Conservation (phyloP, 495 filamentous ascomycete species). For the Penicillium goetzii region DNA sequence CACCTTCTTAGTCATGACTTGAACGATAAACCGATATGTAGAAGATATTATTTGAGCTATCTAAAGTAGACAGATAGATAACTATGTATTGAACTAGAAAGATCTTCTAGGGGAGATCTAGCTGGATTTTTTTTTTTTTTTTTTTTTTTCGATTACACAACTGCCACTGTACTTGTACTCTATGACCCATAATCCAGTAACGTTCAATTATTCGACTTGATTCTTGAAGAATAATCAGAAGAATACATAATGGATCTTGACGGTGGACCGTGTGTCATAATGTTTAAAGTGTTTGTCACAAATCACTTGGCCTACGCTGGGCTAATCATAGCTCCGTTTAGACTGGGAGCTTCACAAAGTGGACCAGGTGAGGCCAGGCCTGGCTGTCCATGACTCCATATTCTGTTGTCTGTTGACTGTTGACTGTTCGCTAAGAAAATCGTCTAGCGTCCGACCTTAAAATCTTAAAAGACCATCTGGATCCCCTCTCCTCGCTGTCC, state of each 20-base stretch:
- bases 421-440: background rate
- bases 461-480: background rate
- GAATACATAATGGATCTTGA: too few species aligned
- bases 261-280: too few species aligned
- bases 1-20: background rate
- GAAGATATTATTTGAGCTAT: too few species aligned
- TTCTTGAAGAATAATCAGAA: too few species aligned
- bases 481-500: conserved; percentile 11
- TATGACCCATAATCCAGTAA: too few species aligned
- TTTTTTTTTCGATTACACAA: background rate
- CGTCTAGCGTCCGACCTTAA: conserved; percentile 6
- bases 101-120: background rate
- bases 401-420: background rate
- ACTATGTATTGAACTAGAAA: background rate
- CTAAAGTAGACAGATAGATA: too few species aligned
- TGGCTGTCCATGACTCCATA: background rate
- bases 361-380: background rate
- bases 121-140: background rate
- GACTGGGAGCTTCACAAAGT: background rate
- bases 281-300: background rate
- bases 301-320: background rate
- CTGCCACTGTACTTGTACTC: background rate
- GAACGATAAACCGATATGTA: too few species aligned
- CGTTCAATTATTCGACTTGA: too few species aligned
- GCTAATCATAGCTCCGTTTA: background rate